These are phyloP conservation scores for Boletus rubescentipes DNA, from an alignment of 768 basidiomycete genomes.

Conservation along the genomic window DNA sequence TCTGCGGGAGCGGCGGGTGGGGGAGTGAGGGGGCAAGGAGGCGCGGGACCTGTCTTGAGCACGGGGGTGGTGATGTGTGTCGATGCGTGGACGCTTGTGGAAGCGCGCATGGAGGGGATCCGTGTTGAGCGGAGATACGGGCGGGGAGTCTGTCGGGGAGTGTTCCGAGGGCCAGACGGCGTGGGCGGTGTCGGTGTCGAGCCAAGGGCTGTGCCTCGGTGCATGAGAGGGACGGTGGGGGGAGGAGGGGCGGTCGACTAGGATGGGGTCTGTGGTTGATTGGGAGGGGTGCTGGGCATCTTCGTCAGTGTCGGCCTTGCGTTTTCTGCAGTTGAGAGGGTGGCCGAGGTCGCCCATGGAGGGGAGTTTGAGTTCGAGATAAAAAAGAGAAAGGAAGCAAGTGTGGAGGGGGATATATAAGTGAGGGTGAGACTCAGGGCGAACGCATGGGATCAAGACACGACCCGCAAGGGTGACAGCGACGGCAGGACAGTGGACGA, in stretches of 20 bases:
- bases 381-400: slow-evolving; percentile 14
- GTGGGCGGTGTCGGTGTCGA: slow-evolving; percentile 28
- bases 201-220: slow-evolving; percentile 40
- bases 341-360: slow-evolving; percentile 66
- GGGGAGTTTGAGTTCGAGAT: slow-evolving; percentile 18
- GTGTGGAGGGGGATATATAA: slow-evolving; percentile 34
- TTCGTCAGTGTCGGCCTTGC: slow-evolving; percentile 61
- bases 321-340: slow-evolving; percentile 58
- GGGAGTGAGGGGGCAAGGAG: slow-evolving; percentile 23
- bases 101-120: slow-evolving; percentile 20
- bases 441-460: slow-evolving; percentile 30
- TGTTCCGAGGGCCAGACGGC: slow-evolving; percentile 42
- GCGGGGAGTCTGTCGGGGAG: slow-evolving; percentile 33
- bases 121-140: slow-evolving; percentile 42
- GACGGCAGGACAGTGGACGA: slow-evolving; percentile 13
- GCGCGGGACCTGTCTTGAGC: slow-evolving; percentile 14
- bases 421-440: slow-evolving; percentile 31
- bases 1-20: slow-evolving; percentile 32
- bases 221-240: slow-evolving; percentile 32
- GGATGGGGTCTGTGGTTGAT: slow-evolving; percentile 32
- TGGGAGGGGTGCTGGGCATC: slow-evolving; percentile 31
- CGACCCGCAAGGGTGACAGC: slow-evolving; percentile 21
- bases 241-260: slow-evolving; percentile 33
- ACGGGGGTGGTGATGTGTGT: slow-evolving; percentile 21
- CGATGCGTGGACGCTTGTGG: slow-evolving; percentile 33